These are phyloP conservation scores for Cantharellus anzutake DNA, from an alignment of 768 basidiomycete species.

Conservation along the genomic window DNA sequence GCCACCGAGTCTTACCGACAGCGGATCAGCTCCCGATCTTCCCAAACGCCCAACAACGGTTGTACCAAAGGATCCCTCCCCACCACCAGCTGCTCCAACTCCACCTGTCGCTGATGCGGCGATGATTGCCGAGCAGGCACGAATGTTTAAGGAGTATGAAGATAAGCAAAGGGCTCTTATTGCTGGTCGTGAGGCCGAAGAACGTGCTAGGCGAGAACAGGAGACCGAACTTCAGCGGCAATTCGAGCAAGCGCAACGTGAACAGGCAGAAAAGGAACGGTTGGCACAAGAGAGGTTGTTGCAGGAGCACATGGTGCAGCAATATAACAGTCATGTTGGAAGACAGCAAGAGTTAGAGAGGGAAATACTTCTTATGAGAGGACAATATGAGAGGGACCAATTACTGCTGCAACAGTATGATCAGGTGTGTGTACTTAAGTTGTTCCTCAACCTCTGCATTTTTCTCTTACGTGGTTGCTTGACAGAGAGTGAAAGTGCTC, in stretches of 20 bases:
- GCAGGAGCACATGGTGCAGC: slow-evolving; percentile 64
- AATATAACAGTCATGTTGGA: slow-evolving; percentile 49
- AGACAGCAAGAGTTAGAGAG: slow-evolving; percentile 71
- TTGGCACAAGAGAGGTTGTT: slow-evolving; percentile 71
- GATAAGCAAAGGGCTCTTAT: slow-evolving; percentile 82
- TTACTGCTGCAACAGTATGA: slow-evolving; percentile 97
- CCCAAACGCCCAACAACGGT: slow-evolving; percentile 10
- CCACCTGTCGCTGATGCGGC: slow-evolving; percentile 31
- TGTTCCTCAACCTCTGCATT: neutral
- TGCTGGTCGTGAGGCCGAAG: slow-evolving; percentile 64
- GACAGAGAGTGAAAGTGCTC: slow-evolving; percentile 82
- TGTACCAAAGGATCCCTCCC: slow-evolving; percentile 22
- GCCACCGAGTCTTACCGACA: slow-evolving; percentile 84
- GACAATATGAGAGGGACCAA: slow-evolving; percentile 96
- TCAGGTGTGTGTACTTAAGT: slow-evolving; percentile 28
- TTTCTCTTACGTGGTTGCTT: neutral
- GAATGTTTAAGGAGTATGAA: slow-evolving; percentile 91
- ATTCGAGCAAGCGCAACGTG: slow-evolving; percentile 72
- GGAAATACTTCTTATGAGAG: slow-evolving; percentile 79
- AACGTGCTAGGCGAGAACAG: slow-evolving; percentile 53
- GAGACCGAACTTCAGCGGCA: slow-evolving; percentile 69
- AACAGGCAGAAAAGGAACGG: slow-evolving; percentile 77
- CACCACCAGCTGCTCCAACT: slow-evolving; percentile 52
- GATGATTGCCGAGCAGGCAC: slow-evolving; percentile 74
- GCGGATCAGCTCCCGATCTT: slow-evolving; percentile 28